These are phyloP conservation scores for Sphagnum tenellum DNA, from an alignment of 225 moss, liverwort and hornwort genomes.

Conservation along the genomic window DNA sequence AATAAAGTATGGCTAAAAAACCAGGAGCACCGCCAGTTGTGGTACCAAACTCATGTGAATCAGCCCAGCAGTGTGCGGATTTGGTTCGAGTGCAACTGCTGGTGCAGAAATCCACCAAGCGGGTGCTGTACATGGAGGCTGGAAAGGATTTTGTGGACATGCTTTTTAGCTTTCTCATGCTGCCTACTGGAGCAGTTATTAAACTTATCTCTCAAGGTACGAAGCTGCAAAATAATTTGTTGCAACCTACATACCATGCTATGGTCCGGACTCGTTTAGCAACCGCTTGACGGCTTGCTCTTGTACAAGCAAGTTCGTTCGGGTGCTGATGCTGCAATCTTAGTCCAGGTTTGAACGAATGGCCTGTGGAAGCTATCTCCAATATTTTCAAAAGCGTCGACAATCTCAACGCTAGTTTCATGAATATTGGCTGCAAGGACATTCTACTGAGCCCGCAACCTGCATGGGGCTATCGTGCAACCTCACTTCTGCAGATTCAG, in stretches of 20 bases:
- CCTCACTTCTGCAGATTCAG: not conserved
- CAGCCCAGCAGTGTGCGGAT: too few species aligned
- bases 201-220: conserved; percentile 7
- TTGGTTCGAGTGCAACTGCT: conserved; percentile 8
- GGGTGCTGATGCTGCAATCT: too few species aligned
- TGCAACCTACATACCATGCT: too few species aligned
- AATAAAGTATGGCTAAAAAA: too few species aligned
- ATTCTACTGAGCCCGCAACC: not conserved
- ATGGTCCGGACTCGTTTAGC: too few species aligned
- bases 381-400: not conserved
- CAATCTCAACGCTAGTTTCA: not conserved
- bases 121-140: conserved; percentile 4
- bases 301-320: too few species aligned
- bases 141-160: conserved; percentile 22
- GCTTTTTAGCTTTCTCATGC: conserved; percentile 16
- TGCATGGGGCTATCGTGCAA: not conserved
- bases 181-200: conserved; percentile 12
- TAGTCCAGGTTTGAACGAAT: too few species aligned
- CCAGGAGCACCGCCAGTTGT: too few species aligned
- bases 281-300: too few species aligned
- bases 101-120: conserved; percentile 1
- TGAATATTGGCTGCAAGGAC: not conserved
- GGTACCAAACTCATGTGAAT: too few species aligned
- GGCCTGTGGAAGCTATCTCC: not conserved
- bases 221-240: too few species aligned